phyloP scores from a whole-genome alignment of 1,284 basidiomycete genomes.

The Cryptococcus amylolentus region DNA sequence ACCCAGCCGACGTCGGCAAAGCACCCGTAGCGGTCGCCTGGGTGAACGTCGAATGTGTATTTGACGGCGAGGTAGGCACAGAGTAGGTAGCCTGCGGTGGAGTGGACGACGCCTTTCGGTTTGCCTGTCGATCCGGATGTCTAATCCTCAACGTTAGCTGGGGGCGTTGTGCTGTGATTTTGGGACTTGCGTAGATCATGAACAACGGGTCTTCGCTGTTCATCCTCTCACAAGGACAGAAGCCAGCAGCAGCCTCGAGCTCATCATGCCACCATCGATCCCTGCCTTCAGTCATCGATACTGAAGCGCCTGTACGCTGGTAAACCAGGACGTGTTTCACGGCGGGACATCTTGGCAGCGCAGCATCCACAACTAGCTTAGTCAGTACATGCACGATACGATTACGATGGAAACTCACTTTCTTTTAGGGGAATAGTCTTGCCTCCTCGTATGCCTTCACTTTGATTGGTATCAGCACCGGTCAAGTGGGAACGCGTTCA shows the following conservation, averaged over 20 bases:
- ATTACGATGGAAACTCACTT: constrained; percentile 45
- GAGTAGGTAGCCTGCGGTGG: constrained; percentile 89
- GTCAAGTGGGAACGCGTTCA: constrained; percentile 25
- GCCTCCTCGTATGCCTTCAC: constrained; percentile 87
- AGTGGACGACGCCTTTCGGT: constrained; percentile 96
- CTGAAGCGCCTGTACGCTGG: constrained; percentile 77
- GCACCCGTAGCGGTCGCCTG: constrained; percentile 87
- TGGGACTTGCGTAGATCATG: constrained; percentile 80
- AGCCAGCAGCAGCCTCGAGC: constrained; percentile 72
- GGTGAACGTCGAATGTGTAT: constrained; percentile 94
- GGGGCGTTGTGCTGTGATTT: constrained; percentile 3
- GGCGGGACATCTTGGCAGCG: constrained; percentile 74
- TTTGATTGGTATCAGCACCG: constrained; percentile 56
- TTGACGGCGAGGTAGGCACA: constrained; percentile 89
- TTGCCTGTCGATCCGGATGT: constrained; percentile 94
- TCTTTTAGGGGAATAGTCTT: constrained; percentile 93
- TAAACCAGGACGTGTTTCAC: constrained; percentile 92
- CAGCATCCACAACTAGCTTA: constrained; percentile 81
- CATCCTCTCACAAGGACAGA: constrained; percentile 86
- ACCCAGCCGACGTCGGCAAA: constrained; percentile 99
- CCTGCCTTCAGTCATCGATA: constrained; percentile 78
- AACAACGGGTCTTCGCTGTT: constrained; percentile 90
- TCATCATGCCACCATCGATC: constrained; percentile 99
- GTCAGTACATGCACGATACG: neutral
- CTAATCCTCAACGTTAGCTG: constrained; percentile 48